phyloP scores from a whole-genome alignment of 2,329 filamentous ascomycete genomes.

The Diplodia scrobiculata region DNA sequence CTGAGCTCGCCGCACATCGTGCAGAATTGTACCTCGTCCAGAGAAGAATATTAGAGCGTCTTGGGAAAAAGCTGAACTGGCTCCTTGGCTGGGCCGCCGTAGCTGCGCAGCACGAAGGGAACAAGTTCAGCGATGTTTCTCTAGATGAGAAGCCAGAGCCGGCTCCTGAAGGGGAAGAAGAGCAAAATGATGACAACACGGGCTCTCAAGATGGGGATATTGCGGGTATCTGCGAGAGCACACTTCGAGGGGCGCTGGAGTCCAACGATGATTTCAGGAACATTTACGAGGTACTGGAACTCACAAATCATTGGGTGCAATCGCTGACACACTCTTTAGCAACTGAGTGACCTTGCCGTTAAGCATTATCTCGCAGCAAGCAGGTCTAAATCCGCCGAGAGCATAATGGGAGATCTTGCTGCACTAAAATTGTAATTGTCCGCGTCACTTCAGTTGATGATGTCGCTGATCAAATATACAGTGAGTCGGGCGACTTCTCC shows the following conservation, averaged over 20 bases:
- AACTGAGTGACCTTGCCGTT: slow-evolving; percentile 79
- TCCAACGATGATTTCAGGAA: slow-evolving; percentile 46
- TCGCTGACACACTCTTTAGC: slow-evolving; percentile 52
- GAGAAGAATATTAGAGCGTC: slow-evolving; percentile 73
- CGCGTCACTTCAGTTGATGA: slow-evolving; percentile 58
- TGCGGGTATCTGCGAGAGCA: slow-evolving; percentile 38
- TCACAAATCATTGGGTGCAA: not conserved
- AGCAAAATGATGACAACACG: slow-evolving; percentile 28
- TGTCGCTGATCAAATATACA: slow-evolving; percentile 77
- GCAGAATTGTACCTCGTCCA: slow-evolving; percentile 82
- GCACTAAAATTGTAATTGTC: slow-evolving; percentile 68
- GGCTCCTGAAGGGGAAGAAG: slow-evolving; percentile 28
- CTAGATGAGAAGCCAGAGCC: slow-evolving; percentile 34
- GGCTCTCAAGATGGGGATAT: slow-evolving; percentile 30
- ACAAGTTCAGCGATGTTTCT: slow-evolving; percentile 44
- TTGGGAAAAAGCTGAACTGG: slow-evolving; percentile 74
- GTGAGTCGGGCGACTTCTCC: slow-evolving; percentile 68
- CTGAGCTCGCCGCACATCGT: slow-evolving; percentile 78
- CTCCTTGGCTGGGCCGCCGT: slow-evolving; percentile 68
- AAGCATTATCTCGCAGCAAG: slow-evolving; percentile 80
- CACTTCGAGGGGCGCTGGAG: slow-evolving; percentile 40
- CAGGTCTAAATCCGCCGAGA: slow-evolving; percentile 74
- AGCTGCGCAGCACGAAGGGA: slow-evolving; percentile 33
- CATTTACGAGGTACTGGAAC: slow-evolving; percentile 44
- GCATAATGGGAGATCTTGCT: slow-evolving; percentile 80